These are phyloP conservation scores for Curvularia hawaiiensis DNA, from an alignment of 2,329 filamentous ascomycete genomes.

Conservation along the genomic window DNA sequence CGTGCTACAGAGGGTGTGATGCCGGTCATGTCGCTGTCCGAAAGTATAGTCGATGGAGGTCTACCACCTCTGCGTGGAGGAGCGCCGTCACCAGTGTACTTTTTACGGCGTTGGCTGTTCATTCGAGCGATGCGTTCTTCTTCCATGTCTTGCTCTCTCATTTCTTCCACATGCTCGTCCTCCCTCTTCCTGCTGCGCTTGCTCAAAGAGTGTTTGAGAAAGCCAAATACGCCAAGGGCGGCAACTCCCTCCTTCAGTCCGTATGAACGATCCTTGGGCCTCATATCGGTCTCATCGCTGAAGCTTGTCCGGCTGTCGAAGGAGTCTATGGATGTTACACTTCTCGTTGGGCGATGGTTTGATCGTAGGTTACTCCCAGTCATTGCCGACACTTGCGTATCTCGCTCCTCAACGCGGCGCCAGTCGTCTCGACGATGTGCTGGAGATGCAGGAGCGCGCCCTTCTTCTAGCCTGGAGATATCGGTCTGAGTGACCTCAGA, in stretches of 20 bases:
- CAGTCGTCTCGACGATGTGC: slow-evolving; percentile 41
- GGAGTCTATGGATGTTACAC: slow-evolving; percentile 47
- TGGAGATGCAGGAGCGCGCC: slow-evolving; percentile 57
- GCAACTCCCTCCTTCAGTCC: slow-evolving; percentile 56
- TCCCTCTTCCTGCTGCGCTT: slow-evolving; percentile 63
- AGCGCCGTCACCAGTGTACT: slow-evolving; percentile 70
- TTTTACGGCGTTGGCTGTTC: slow-evolving; percentile 61
- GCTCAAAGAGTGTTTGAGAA: slow-evolving; percentile 52
- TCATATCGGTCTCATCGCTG: slow-evolving; percentile 36
- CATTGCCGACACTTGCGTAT: slow-evolving; percentile 43
- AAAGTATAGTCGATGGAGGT: slow-evolving; percentile 49
- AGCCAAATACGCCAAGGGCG: slow-evolving; percentile 49
- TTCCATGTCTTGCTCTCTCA: slow-evolving; percentile 57
- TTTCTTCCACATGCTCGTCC: slow-evolving; percentile 63
- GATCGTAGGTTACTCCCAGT: slow-evolving; percentile 55
- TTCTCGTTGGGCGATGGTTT: slow-evolving; percentile 39
- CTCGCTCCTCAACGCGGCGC: slow-evolving; percentile 47
- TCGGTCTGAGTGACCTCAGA: slow-evolving; percentile 55
- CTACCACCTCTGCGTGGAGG: slow-evolving; percentile 37
- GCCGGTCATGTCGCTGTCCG: slow-evolving; percentile 50
- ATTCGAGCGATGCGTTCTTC: slow-evolving; percentile 59
- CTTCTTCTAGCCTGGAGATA: slow-evolving; percentile 58
- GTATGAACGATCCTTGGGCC: slow-evolving; percentile 36
- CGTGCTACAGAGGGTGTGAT: slow-evolving; percentile 53
- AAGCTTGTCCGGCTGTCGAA: slow-evolving; percentile 49